Evolutionary conservation across 306 rosid genomes (phyloP).

Genomic region (Lablab purpureus): DNA sequence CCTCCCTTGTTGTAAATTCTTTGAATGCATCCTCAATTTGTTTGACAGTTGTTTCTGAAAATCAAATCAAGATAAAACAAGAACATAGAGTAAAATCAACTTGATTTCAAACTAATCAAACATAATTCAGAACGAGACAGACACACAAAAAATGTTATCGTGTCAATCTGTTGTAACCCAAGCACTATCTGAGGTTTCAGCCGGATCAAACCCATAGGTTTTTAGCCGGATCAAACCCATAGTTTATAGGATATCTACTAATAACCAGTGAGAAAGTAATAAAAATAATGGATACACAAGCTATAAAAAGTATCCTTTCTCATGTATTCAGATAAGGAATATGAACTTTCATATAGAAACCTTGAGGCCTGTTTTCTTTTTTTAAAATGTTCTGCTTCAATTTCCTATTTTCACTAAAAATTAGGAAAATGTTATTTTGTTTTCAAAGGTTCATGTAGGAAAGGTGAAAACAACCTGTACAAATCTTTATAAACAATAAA

Average conservation of each 20-base stretch:
- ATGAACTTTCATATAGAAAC: constrained; percentile 10
- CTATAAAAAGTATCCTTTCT: constrained; percentile 27
- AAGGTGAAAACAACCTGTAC: background rate
- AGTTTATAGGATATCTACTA: constrained; percentile 15
- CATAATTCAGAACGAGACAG: constrained; percentile 19
- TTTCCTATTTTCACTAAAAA: constrained; percentile 6
- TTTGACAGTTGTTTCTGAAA: constrained; percentile 87
- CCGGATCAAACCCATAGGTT: constrained; percentile 19
- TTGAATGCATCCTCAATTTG: constrained; percentile 96
- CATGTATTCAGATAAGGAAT: constrained; percentile 3
- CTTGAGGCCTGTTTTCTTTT: background rate
- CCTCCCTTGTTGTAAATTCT: constrained; percentile 86
- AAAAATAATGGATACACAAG: constrained; percentile 12
- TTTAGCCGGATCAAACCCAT: constrained; percentile 17
- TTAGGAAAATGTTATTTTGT: background rate
- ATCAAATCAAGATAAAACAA: constrained; percentile 33
- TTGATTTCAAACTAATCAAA: constrained; percentile 30
- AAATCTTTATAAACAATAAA: background rate
- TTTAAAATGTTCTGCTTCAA: background rate
- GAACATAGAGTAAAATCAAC: constrained; percentile 39
- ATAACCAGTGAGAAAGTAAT: constrained; percentile 12
- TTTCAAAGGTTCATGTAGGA: background rate
- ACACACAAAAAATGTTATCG: background rate
- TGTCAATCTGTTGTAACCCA: constrained; percentile 22
- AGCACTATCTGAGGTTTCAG: constrained; percentile 8